Evolutionary conservation across 2,329 filamentous ascomycete genomes (phyloP), one percentile per base, ranked within the genome.

Genomic region (Colletotrichum neosansevieriae): DNA sequence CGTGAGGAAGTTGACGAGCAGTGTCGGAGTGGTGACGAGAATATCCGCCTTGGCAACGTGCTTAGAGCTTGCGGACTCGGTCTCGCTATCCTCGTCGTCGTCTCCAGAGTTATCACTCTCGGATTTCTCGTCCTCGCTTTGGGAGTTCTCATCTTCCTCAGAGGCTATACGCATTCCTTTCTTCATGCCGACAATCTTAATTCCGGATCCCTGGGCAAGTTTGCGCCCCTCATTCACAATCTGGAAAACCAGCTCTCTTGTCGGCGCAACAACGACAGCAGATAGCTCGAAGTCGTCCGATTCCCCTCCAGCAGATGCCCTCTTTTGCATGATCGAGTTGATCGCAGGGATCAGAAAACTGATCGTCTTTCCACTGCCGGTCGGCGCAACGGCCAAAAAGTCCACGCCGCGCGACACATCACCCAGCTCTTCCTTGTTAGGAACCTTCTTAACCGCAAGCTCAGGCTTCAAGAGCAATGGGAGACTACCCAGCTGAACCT

Each of bases 291-390:
- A 86, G 50, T 77, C 75, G 73, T 66, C 73, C 56, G 77, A 75
- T 71, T 67, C 73, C 40, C 76, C 77, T 72, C 84, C 80, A 44
- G 58, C 44, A 42, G 84, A 80, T 1, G 85, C 82, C 47, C 86
- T 81, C 60, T 86, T 81, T 69, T 86, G 84, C 72, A 93, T 83
- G 47, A 97, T 89, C 51, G 88, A 86, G 75, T 97, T 91, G 73
- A 99, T 89, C 3, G 94, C 86, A 0, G 95, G 94, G 47, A 99
- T 92, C 74, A 98, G 80, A 75, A 98, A 99, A 17, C 94, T 94
- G 71, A 99, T 83, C 0, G 96, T 99, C 84, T 99, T 99, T 50
- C 96, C 96, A 77, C 95, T 98, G 24, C 96, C 96, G 0, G 96
- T 99, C 1, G 96, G 96, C 3, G 96, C 96, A 49, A 98, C 90